Conservation (phyloP, 805 yeast genomes). For the Barnettozyma californica region DNA sequence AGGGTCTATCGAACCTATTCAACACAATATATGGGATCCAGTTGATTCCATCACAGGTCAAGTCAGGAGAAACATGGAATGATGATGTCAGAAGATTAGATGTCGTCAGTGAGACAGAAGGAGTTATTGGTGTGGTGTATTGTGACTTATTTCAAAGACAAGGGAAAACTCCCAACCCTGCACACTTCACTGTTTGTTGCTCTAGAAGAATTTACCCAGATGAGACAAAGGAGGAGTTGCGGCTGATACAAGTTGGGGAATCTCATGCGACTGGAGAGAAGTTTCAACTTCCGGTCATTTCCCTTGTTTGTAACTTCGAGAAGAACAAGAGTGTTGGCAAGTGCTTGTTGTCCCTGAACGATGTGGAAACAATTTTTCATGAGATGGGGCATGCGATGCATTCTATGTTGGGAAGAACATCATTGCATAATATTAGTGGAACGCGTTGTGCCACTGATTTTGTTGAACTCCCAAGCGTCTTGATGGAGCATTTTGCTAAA, state of each 20-base stretch:
- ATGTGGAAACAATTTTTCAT: constrained; percentile 91
- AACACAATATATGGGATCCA: constrained; percentile 69
- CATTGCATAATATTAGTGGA: constrained; percentile 87
- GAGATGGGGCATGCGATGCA: constrained; percentile 99
- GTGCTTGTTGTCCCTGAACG: constrained; percentile 63
- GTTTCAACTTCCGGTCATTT: constrained; percentile 84
- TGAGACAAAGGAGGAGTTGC: constrained; percentile 37
- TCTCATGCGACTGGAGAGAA: constrained; percentile 36
- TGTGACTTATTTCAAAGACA: constrained; percentile 80
- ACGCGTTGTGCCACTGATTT: constrained; percentile 95
- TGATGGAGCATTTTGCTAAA: constrained; percentile 90
- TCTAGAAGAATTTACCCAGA: constrained; percentile 70
- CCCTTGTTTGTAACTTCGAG: constrained; percentile 79
- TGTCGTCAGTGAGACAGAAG: constrained; percentile 60
- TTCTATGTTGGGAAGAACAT: constrained; percentile 90
- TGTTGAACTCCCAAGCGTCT: constrained; percentile 93
- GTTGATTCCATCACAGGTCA: constrained; percentile 58
- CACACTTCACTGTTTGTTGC: constrained; percentile 94
- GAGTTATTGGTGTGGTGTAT: constrained; percentile 74
- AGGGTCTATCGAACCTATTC: constrained; percentile 74
- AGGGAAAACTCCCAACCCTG: constrained; percentile 78
- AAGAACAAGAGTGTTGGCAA: constrained; percentile 36
- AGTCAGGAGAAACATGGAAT: constrained; percentile 83
- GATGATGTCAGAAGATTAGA: constrained; percentile 77
- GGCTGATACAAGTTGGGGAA: constrained; percentile 30